phyloP scores from a whole-genome alignment of 345 rosid species.

The Barbarea vulgaris region DNA sequence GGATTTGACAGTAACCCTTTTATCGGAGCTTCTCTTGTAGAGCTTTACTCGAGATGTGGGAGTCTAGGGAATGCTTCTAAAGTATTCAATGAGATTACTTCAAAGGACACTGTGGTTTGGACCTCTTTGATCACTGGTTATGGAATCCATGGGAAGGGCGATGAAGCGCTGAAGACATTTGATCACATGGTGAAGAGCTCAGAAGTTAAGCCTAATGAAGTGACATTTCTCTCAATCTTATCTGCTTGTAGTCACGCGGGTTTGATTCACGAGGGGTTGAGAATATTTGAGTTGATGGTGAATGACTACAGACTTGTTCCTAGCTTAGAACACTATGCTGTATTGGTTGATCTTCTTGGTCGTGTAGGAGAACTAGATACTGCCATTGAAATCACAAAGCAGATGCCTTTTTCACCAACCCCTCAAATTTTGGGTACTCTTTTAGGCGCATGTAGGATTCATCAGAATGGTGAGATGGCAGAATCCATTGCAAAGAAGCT shows the following conservation, averaged over 20 bases:
- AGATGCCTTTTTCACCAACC: slow-evolving; percentile 51
- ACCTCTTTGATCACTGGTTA: slow-evolving; percentile 62
- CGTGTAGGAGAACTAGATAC: slow-evolving; percentile 50
- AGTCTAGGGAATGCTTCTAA: slow-evolving; percentile 44
- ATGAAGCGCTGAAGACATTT: slow-evolving; percentile 48
- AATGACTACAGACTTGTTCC: slow-evolving; percentile 40
- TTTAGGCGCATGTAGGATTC: slow-evolving; percentile 65
- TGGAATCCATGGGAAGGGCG: slow-evolving; percentile 56
- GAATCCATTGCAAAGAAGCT: slow-evolving; percentile 53
- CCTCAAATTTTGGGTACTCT: slow-evolving; percentile 57
- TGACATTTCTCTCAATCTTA: slow-evolving; percentile 55
- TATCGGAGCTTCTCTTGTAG: slow-evolving; percentile 55
- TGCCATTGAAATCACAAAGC: slow-evolving; percentile 46
- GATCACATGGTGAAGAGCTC: slow-evolving; percentile 44
- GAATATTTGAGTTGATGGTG: slow-evolving; percentile 52
- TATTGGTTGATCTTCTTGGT: slow-evolving; percentile 68
- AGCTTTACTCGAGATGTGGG: slow-evolving; percentile 64
- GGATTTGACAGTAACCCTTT: slow-evolving; percentile 50
- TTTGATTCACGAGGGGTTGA: slow-evolving; percentile 50
- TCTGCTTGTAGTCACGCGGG: slow-evolving; percentile 71
- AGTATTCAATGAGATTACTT: slow-evolving; percentile 44
- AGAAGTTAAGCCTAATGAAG: slow-evolving; percentile 49
- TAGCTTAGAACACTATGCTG: slow-evolving; percentile 54
- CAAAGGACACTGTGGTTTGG: slow-evolving; percentile 60
- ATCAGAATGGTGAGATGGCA: slow-evolving; percentile 54